Conservation (phyloP, 768 basidiomycete species). For the Solioccasus polychromus region DNA sequence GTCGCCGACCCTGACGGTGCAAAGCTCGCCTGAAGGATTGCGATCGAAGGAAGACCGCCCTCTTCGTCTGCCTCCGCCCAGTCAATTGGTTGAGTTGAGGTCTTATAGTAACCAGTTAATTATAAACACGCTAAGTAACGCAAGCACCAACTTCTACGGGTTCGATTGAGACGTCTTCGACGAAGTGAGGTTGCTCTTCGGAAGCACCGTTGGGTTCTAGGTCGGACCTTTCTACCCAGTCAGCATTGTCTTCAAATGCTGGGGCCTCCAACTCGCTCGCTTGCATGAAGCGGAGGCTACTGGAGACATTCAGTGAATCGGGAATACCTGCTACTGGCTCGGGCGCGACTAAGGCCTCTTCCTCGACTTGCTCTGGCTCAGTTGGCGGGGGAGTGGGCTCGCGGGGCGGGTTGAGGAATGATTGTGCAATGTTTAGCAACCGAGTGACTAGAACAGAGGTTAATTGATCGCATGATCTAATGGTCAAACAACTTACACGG, state of each 20-base stretch:
- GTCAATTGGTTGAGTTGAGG: constrained; percentile 49
- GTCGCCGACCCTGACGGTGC: constrained; percentile 72
- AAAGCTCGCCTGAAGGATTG: constrained; percentile 72
- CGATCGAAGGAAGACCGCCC: constrained; percentile 73
- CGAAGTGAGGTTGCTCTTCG: constrained; percentile 17
- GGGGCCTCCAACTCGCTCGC: constrained; percentile 70
- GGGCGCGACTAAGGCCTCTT: constrained; percentile 25
- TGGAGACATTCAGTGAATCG: constrained; percentile 37
- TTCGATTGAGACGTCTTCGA: constrained; percentile 9
- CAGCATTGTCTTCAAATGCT: constrained; percentile 49
- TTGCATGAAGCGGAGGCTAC: constrained; percentile 78
- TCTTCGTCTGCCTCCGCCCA: constrained; percentile 82
- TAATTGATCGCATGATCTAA: constrained; percentile 4
- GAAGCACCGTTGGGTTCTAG: constrained; percentile 18
- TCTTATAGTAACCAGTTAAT: neutral
- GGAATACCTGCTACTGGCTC: constrained; percentile 43
- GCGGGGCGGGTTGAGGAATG: constrained; percentile 48
- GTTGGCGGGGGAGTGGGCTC: constrained; percentile 33
- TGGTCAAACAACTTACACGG: constrained; percentile 48
- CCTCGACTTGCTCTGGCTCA: constrained; percentile 29
- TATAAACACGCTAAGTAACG: neutral
- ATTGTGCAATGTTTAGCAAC: constrained; percentile 53
- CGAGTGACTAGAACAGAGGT: constrained; percentile 50
- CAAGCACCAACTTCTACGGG: constrained; percentile 33
- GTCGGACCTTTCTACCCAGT: constrained; percentile 55